Evolutionary conservation across 352 stramenopile genomes (phyloP), one percentile per base, ranked within the genome.

Genomic region (Phytophthora pinifolia): DNA sequence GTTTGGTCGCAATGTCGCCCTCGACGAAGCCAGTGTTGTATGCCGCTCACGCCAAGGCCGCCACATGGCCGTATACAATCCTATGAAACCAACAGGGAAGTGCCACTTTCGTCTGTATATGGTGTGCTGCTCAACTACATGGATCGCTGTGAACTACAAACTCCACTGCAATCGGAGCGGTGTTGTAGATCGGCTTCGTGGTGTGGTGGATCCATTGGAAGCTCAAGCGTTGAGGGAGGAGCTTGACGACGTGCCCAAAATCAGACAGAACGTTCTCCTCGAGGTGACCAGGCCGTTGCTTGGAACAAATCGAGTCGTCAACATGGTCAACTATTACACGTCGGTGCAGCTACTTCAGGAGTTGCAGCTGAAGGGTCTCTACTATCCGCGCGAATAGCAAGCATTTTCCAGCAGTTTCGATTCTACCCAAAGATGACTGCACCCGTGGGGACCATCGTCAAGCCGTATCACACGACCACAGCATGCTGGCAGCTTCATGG

Each of bases 401-500:
- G 13, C 37, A 43, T n/a, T 27, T 43, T 9, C 15, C 37, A 43
- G 37, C n/a, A n/a, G n/a, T n/a, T n/a, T n/a, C 44, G 14, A 48
- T 48, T 9, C 27, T 29, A 5, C 27, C 41, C 15, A 27, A 42
- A 43, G 48, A 48, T 6, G 29, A 56, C 8, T 46, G 36, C n/a
- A 17, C 25, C 7, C 47, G 9, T n/a, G 47, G 47, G 5, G 37
- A 47, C 12, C 42, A 32, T 45, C 37, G 47, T 3, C 47, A 47
- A 13, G 37, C 27, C 27, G 48, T 56, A 2, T 46, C 48, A 4
- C 36, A 27, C 4, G 47, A 56, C 14, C 48, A 47, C 37, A 42
- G 29, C 22, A 56, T 56, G 29, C n/a, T 56, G 10, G 37, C 37
- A 5, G 48, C 48, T 9, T 44, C 48, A 8, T 56, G 27, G 48